These are phyloP conservation scores for Stevia rebaudiana DNA, from an alignment of 140 eudicot genomes.

Conservation along the genomic window DNA sequence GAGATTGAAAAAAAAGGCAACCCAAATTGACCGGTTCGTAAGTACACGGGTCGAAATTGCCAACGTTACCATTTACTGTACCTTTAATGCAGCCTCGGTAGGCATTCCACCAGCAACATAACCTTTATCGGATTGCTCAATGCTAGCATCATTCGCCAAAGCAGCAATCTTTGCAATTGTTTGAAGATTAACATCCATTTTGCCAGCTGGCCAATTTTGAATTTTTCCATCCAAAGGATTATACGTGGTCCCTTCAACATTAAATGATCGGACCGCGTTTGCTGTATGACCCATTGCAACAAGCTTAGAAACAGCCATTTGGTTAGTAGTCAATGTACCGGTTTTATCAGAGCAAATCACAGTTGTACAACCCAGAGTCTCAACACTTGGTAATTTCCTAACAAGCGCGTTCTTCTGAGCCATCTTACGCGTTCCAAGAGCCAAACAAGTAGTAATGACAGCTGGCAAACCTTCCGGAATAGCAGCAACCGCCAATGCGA, in stretches of 20 bases:
- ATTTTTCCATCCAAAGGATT: constrained; percentile 82
- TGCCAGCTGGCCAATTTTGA: constrained; percentile 62
- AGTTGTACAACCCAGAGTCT: constrained; percentile 97
- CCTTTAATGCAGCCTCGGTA: constrained; percentile 96
- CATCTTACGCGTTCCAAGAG: constrained; percentile 96
- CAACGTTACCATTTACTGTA: constrained; percentile 13
- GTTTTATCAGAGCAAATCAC: constrained; percentile 98
- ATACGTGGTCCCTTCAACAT: constrained; percentile 85
- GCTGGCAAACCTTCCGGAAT: constrained; percentile 99
- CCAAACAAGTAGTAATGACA: constrained; percentile 95
- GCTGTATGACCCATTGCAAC: constrained; percentile 65
- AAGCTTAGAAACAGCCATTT: constrained; percentile 91
- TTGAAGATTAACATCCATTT: constrained; percentile 79
- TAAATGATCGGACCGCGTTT: constrained; percentile 36
- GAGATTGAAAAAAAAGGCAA: background rate
- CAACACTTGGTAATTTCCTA: constrained; percentile 93
- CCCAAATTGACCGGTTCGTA: background rate
- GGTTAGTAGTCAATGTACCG: constrained; percentile 91
- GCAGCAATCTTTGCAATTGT: constrained; percentile 82
- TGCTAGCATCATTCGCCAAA: constrained; percentile 83
- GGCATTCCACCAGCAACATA: constrained; percentile 82
- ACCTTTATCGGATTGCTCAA: constrained; percentile 62
- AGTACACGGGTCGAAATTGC: background rate
- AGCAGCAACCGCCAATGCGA: constrained; percentile 99
- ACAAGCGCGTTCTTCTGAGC: constrained; percentile 97